Conservation (phyloP, 345 rosid genomes). For the Euphorbia tirucalli region DNA sequence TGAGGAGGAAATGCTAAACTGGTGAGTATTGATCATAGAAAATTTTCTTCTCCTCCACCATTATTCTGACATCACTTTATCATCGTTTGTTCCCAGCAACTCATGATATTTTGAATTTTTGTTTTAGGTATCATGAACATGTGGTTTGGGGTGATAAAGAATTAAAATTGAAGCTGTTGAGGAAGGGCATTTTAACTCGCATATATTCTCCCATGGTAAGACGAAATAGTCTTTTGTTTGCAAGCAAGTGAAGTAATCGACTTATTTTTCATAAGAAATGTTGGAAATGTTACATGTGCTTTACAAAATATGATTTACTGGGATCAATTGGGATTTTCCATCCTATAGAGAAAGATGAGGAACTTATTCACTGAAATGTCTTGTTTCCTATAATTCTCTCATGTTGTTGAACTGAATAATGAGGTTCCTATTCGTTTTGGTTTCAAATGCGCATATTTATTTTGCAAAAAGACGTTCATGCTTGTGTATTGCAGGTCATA, state of each 20-base stretch:
- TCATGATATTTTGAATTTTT: slow-evolving; percentile 9
- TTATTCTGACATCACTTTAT: slow-evolving; percentile 2
- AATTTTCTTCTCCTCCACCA: not conserved
- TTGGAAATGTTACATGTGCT: not conserved
- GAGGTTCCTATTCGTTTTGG: not conserved
- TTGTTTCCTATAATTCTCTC: not conserved
- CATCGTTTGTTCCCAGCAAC: not conserved
- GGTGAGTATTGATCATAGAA: slow-evolving; percentile 21
- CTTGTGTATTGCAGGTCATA: slow-evolving; percentile 22
- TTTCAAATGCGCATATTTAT: not conserved
- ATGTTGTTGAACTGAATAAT: not conserved
- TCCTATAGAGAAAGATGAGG: not conserved
- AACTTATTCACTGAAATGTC: too few species aligned
- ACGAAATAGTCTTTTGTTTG: not conserved
- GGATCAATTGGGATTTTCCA: not conserved
- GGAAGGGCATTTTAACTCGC: slow-evolving; percentile 34
- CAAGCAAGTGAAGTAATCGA: not conserved
- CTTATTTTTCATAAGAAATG: slow-evolving; percentile 1
- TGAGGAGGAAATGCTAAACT: slow-evolving; percentile 31
- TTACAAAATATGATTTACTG: not conserved
- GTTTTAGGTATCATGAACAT: slow-evolving; percentile 32
- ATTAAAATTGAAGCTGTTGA: slow-evolving; percentile 27
- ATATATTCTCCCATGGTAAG: slow-evolving; percentile 33
- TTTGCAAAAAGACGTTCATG: not conserved
- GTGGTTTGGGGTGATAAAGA: slow-evolving; percentile 39